Evolutionary conservation across 192 early-diverging fungal species (phyloP).

Genomic region (Funneliformis mosseae): DNA sequence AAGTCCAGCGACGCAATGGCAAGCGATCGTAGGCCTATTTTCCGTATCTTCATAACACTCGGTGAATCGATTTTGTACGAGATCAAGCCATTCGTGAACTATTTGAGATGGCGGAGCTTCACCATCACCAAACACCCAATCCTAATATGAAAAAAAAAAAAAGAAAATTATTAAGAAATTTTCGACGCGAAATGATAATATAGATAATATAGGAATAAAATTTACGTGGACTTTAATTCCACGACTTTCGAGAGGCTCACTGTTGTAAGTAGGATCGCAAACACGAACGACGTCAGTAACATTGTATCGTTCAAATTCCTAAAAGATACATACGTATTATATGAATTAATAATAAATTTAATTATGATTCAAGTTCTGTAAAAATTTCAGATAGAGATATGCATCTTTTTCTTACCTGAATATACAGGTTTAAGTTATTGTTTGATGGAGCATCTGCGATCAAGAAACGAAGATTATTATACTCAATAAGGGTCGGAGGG

Average conservation of each 20-base stretch:
- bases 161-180: slow-evolving; percentile 9
- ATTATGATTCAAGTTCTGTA: too few species aligned
- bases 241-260: slow-evolving; percentile 48
- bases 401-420: slow-evolving; percentile 47
- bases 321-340: slow-evolving; percentile 20
- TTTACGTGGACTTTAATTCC: slow-evolving; percentile 70
- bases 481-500: slow-evolving; percentile 65
- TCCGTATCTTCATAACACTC: slow-evolving; percentile 31
- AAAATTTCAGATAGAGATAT: background rate
- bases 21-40: slow-evolving; percentile 52
- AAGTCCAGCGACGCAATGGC: slow-evolving; percentile 81
- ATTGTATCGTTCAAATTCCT: slow-evolving; percentile 69
- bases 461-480: slow-evolving; percentile 70
- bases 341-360: background rate
- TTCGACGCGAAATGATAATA: background rate
- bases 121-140: slow-evolving; percentile 73
- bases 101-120: slow-evolving; percentile 67
- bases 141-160: slow-evolving; percentile 30
- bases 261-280: slow-evolving; percentile 82
- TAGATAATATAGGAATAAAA: slow-evolving; percentile 27
- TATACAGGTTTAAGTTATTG: slow-evolving; percentile 68
- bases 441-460: slow-evolving; percentile 80
- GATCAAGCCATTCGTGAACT: slow-evolving; percentile 64
- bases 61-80: slow-evolving; percentile 59
- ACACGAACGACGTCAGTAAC: slow-evolving; percentile 82